A percentile compares a stretch with the other conserved stretches of the same genome.
These are phyloP conservation scores for Chrysochromulina parva DNA, from an alignment of 78 protist species.

Conservation along the genomic window DNA sequence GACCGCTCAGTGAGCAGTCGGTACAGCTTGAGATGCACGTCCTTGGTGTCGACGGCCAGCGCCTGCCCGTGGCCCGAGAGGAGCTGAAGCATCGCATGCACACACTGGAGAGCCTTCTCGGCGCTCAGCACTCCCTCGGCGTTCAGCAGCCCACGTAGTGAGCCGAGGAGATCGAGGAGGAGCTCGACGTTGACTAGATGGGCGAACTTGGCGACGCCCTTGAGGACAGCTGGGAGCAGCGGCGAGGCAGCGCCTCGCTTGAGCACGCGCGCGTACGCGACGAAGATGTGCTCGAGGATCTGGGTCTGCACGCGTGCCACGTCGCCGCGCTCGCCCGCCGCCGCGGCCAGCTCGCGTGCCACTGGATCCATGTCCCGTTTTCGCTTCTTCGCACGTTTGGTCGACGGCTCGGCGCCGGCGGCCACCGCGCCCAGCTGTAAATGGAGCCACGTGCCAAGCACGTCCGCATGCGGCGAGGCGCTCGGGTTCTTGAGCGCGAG, in stretches of 20 bases:
- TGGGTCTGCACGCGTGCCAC: not conserved
- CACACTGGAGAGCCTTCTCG: not conserved
- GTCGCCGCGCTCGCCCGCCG: not conserved
- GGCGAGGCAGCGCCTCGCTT: not conserved
- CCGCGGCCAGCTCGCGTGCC: not conserved
- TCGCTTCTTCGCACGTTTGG: not conserved
- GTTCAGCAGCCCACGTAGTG: not conserved
- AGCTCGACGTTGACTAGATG: constrained; percentile 4
- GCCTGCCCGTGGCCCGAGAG: constrained; percentile 17
- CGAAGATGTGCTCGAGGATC: constrained; percentile 15
- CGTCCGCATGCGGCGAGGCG: too few relatives aligned
- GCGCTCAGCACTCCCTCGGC: not conserved
- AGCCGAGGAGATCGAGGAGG: not conserved
- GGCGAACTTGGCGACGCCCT: not conserved
- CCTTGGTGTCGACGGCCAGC: not conserved
- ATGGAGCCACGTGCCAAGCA: not conserved
- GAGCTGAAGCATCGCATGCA: not conserved
- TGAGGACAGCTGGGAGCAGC: not conserved
- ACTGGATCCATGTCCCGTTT: not conserved
- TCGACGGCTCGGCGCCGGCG: not conserved
- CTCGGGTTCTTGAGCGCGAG: not conserved
- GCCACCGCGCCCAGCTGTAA: not conserved
- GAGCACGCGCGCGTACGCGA: constrained; percentile 17
- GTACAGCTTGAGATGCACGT: not conserved
- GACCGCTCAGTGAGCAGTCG: not conserved